Conservation (phyloP, 805 yeast species). For the Yarrowia sp. region DNA sequence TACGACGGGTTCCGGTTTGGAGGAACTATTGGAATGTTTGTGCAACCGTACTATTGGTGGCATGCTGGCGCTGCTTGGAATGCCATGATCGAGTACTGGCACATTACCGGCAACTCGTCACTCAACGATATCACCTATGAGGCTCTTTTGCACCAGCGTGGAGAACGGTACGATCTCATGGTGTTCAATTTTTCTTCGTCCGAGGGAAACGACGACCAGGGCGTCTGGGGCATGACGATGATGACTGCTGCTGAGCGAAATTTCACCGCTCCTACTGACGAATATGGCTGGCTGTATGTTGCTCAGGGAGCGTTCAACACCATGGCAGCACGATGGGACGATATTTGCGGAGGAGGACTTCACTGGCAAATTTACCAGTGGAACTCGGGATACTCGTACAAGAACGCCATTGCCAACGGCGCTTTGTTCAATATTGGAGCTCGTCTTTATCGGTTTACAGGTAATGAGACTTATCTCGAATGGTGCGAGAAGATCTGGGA, state of each 20-base stretch:
- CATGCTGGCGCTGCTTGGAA: conserved; percentile 98
- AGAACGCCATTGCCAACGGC: conserved; percentile 88
- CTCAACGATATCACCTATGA: conserved; percentile 55
- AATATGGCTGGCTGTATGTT: conserved; percentile 77
- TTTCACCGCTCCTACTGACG: conserved; percentile 65
- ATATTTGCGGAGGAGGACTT: conserved; percentile 78
- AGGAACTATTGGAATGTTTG: conserved; percentile 81
- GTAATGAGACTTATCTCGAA: conserved; percentile 66
- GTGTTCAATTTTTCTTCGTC: conserved; percentile 85
- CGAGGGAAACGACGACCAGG: conserved; percentile 98
- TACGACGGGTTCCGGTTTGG: conserved; percentile 64
- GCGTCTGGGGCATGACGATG: conserved; percentile 91
- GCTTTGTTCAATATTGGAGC: conserved; percentile 85
- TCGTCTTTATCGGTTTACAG: conserved; percentile 77
- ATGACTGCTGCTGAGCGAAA: conserved; percentile 91
- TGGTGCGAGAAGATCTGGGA: conserved; percentile 75
- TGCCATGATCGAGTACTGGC: conserved; percentile 73
- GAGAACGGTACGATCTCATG: conserved; percentile 70
- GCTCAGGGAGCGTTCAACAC: conserved; percentile 90
- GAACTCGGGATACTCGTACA: conserved; percentile 92
- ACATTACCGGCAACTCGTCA: conserved; percentile 64
- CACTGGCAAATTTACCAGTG: conserved; percentile 96
- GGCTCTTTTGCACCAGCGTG: conserved; percentile 70
- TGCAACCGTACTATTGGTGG: conserved; percentile 97
- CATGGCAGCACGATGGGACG: conserved; percentile 88